phyloP scores from a whole-genome alignment of 805 yeast genomes.

The Teunomyces funiuensis region DNA sequence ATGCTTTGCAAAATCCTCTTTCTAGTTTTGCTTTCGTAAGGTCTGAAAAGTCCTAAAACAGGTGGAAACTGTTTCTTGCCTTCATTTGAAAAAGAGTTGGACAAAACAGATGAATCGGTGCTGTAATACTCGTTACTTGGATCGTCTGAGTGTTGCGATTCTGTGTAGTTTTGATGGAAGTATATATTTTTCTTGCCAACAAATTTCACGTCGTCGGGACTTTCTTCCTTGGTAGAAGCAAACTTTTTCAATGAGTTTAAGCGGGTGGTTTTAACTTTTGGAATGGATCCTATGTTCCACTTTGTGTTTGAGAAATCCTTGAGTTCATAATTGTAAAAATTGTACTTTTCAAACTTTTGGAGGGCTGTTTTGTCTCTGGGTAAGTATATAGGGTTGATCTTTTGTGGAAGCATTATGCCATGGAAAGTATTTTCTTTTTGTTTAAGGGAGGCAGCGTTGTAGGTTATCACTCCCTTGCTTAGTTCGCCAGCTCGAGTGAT shows the following conservation, averaged over 20 bases:
- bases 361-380: slow-evolving; percentile 18
- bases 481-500: slow-evolving; percentile 17
- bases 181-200: slow-evolving; percentile 37
- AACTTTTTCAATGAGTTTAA: slow-evolving; percentile 20
- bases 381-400: slow-evolving; percentile 20
- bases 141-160: slow-evolving; percentile 14
- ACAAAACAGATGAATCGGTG: slow-evolving; percentile 18
- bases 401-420: slow-evolving; percentile 25
- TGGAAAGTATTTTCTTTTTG: slow-evolving; percentile 18
- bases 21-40: slow-evolving; percentile 36
- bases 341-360: background rate
- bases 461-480: slow-evolving; percentile 6
- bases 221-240: slow-evolving; percentile 7
- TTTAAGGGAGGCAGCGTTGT: background rate
- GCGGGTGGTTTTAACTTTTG: slow-evolving; percentile 35
- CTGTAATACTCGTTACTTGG: slow-evolving; percentile 9
- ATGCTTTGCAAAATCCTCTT: slow-evolving; percentile 39
- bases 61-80: slow-evolving; percentile 12
- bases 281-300: slow-evolving; percentile 44
- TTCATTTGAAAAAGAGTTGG: slow-evolving; percentile 26
- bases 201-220: slow-evolving; percentile 19
- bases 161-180: slow-evolving; percentile 35
- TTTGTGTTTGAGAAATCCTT: slow-evolving; percentile 14
- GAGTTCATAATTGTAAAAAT: slow-evolving; percentile 29
- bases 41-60: slow-evolving; percentile 35